Conservation (phyloP, 352 stramenopile genomes). For the Globisporangium carolinianum region DNA sequence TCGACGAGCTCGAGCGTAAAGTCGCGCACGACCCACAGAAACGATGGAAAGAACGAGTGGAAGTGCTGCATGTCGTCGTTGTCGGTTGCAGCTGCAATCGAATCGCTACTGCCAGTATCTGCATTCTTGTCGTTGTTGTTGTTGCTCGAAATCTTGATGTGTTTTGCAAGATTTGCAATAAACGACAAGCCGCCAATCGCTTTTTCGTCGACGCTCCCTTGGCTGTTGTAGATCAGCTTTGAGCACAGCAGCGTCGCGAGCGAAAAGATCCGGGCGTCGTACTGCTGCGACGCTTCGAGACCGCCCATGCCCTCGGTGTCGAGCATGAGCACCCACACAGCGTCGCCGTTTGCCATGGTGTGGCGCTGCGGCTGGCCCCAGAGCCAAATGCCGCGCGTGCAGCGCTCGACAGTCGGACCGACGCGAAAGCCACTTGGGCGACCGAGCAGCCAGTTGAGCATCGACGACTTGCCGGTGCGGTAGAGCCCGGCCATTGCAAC, state of each 20-base stretch:
- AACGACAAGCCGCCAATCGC: conserved; percentile 80
- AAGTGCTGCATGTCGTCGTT: conserved; percentile 70
- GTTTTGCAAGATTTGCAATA: conserved; percentile 82
- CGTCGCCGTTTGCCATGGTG: conserved; percentile 54
- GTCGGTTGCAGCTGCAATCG: conserved; percentile 2
- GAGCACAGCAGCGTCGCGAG: conserved; percentile 80
- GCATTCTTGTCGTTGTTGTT: neutral
- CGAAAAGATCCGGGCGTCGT: conserved; percentile 86
- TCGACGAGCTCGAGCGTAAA: conserved; percentile 85
- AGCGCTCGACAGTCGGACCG: conserved; percentile 75
- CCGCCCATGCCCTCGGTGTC: conserved; percentile 85
- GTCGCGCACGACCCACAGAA: conserved; percentile 85
- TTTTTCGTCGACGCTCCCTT: conserved; percentile 81
- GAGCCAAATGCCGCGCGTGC: conserved; percentile 84
- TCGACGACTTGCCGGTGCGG: conserved; percentile 82
- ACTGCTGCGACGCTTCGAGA: conserved; percentile 78
- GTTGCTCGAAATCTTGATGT: conserved; percentile 51
- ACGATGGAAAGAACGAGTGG: conserved; percentile 83
- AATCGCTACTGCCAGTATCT: no score
- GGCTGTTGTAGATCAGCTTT: conserved; percentile 87
- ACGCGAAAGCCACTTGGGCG: conserved; percentile 69
- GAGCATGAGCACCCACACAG: conserved; percentile 78
- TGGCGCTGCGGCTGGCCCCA: conserved; percentile 64
- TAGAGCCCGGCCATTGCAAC: conserved; percentile 84
- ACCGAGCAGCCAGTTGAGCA: conserved; percentile 84